phyloP scores from a whole-genome alignment of 2,329 filamentous ascomycete genomes.

The Sphaerulina musiva region DNA sequence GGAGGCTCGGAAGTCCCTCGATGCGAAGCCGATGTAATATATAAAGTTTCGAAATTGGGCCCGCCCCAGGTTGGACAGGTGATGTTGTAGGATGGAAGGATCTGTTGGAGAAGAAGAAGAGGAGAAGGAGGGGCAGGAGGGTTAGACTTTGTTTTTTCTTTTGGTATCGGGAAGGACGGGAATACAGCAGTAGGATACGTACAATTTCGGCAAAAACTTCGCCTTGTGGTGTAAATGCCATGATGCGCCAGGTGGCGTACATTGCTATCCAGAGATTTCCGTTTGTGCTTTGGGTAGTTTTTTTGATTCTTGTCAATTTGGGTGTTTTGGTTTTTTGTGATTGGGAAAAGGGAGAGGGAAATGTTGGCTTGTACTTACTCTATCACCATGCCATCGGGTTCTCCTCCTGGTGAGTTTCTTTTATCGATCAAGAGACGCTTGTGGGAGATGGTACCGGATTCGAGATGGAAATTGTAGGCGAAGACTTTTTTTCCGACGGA shows the following conservation, averaged over 20 bases:
- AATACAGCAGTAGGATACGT: too few relatives aligned
- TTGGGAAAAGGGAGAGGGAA: too few relatives aligned
- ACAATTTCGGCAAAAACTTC: constrained; percentile 2
- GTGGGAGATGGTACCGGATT: constrained; percentile 4
- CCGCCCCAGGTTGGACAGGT: constrained; percentile 8
- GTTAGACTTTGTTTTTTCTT: too few relatives aligned
- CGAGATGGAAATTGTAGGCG: constrained; percentile 7
- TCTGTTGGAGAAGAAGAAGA: background rate
- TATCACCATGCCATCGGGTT: constrained; percentile 5
- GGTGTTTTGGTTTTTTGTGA: too few relatives aligned
- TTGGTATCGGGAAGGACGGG: too few relatives aligned
- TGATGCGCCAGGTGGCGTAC: constrained; percentile 6
- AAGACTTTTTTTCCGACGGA: constrained; percentile 4
- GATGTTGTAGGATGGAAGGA: constrained; percentile 6
- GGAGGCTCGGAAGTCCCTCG: background rate
- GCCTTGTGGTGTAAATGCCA: background rate
- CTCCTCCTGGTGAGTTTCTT: constrained; percentile 1
- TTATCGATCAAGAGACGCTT: constrained; percentile 3
- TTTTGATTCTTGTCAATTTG: too few relatives aligned
- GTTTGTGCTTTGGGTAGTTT: background rate
- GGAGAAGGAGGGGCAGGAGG: too few relatives aligned
- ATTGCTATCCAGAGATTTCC: constrained; percentile 7
- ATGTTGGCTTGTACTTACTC: background rate
- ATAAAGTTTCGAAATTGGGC: constrained; percentile 1
- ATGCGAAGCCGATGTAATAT: background rate